Evolutionary conservation across 2,329 filamentous ascomycete species (phyloP).

Genomic region (Neonectria hederae): DNA sequence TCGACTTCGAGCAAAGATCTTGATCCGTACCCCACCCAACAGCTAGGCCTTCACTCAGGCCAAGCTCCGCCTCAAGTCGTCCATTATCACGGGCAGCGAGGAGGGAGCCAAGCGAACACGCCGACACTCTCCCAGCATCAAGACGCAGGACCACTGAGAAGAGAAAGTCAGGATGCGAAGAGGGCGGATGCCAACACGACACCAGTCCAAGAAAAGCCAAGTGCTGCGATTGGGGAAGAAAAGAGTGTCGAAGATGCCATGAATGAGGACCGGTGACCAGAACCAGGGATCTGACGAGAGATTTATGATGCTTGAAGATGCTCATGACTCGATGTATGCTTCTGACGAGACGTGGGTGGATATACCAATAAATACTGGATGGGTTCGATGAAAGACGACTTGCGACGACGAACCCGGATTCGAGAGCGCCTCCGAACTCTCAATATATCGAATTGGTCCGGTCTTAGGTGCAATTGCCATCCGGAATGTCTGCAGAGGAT

Average conservation of each 20-base stretch:
- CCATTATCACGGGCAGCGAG: slow-evolving; percentile 73
- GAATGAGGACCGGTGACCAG: slow-evolving; percentile 43
- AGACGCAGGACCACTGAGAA: slow-evolving; percentile 57
- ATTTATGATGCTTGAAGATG: slow-evolving; percentile 40
- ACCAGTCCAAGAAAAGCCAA: slow-evolving; percentile 49
- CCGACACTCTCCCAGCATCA: slow-evolving; percentile 65
- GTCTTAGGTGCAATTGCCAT: not conserved
- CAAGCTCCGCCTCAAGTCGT: slow-evolving; percentile 72
- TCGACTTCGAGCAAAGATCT: slow-evolving; percentile 76
- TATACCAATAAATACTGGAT: slow-evolving; percentile 42
- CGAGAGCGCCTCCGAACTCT: slow-evolving; percentile 10
- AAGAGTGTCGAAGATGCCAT: slow-evolving; percentile 27
- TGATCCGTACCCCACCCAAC: slow-evolving; percentile 73
- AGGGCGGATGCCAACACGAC: slow-evolving; percentile 51
- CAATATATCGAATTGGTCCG: not conserved
- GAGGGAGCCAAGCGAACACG: slow-evolving; percentile 73
- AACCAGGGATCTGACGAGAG: slow-evolving; percentile 33
- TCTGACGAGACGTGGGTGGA: slow-evolving; percentile 29
- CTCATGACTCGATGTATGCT: slow-evolving; percentile 41
- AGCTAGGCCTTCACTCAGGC: slow-evolving; percentile 69
- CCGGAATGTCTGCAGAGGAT: not conserved
- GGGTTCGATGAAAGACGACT: slow-evolving; percentile 13
- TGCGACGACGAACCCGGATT: slow-evolving; percentile 21
- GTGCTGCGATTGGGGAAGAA: slow-evolving; percentile 30
- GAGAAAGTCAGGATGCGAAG: slow-evolving; percentile 60